Conservation (phyloP, 176 grass and related monocot species). For the Oropetium thomaeum region DNA sequence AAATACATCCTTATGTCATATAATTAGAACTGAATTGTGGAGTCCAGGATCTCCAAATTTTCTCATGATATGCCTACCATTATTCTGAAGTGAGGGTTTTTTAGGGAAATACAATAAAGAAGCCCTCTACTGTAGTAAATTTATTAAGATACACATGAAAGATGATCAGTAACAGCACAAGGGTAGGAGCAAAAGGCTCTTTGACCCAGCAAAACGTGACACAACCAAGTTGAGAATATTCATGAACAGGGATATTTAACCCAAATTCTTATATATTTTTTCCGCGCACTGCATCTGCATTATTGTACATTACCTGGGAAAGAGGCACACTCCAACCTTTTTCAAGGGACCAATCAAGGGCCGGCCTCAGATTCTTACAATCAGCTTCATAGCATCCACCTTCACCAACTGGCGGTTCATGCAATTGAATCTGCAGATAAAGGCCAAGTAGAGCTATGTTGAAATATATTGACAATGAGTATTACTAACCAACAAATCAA, state of each 20-base stretch:
- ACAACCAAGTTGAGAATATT: neutral
- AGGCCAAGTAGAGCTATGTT: neutral
- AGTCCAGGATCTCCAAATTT: neutral
- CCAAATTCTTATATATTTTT: neutral
- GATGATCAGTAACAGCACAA: too few relatives aligned
- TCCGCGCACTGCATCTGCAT: neutral
- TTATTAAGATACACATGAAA: too few relatives aligned
- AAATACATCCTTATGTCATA: neutral
- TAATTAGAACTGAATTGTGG: neutral
- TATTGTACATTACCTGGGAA: slow-evolving; percentile 34
- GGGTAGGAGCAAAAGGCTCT: neutral
- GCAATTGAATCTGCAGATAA: slow-evolving; percentile 36
- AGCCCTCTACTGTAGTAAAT: too few relatives aligned
- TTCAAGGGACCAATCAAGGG: slow-evolving; percentile 51
- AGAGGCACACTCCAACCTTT: slow-evolving; percentile 43
- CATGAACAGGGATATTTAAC: neutral
- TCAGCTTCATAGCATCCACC: slow-evolving; percentile 31
- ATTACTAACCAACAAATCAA: neutral
- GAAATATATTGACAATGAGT: neutral
- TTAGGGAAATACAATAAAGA: too few relatives aligned
- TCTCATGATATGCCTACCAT: neutral
- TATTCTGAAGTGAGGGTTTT: neutral
- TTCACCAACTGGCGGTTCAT: slow-evolving; percentile 41
- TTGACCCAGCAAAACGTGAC: neutral
- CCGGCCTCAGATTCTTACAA: slow-evolving; percentile 40